Percentiles rank a stretch among this genome's conserved stretches.
phyloP scores from a whole-genome alignment of 176 grass and related monocot genomes.

The Carex littledalei region DNA sequence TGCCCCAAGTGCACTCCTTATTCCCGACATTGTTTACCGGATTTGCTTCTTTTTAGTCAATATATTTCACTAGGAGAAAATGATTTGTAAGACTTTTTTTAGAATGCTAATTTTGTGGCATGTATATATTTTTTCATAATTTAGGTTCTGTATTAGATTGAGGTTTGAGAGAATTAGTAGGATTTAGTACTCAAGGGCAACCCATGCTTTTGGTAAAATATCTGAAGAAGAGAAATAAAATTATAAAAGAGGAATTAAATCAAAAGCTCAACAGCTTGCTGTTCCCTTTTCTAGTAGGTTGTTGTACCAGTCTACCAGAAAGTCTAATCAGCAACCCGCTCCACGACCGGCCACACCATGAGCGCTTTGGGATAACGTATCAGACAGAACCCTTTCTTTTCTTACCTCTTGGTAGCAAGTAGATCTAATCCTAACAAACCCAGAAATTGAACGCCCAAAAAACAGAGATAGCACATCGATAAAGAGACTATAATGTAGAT shows the following conservation, averaged over 20 bases:
- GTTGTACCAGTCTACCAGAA: slow-evolving; percentile 7
- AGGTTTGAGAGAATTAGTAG: not conserved
- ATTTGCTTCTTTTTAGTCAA: not conserved
- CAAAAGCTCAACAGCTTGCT: not conserved
- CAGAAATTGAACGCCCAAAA: not conserved
- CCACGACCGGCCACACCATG: not conserved
- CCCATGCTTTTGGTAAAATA: not conserved
- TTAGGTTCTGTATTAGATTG: not conserved
- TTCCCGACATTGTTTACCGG: slow-evolving; percentile 23
- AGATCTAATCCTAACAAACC: not conserved
- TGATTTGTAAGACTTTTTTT: not conserved
- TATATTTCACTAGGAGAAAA: not conserved
- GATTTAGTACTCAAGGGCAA: not conserved
- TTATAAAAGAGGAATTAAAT: not conserved
- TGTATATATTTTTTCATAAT: not conserved
- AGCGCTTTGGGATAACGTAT: not conserved
- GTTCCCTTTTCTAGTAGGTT: not conserved
- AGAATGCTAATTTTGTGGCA: not conserved
- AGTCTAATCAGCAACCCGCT: not conserved
- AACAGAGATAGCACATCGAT: not conserved
- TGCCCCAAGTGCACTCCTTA: slow-evolving; percentile 67
- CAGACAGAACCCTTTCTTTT: not conserved
- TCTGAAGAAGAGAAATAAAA: not conserved
- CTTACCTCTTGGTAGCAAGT: not conserved
- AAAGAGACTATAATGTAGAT: not conserved